Percentiles rank a stretch among this genome's conserved stretches.
Conservation (phyloP, 495 filamentous ascomycete genomes). For the Hyaloscypha bicolor region DNA sequence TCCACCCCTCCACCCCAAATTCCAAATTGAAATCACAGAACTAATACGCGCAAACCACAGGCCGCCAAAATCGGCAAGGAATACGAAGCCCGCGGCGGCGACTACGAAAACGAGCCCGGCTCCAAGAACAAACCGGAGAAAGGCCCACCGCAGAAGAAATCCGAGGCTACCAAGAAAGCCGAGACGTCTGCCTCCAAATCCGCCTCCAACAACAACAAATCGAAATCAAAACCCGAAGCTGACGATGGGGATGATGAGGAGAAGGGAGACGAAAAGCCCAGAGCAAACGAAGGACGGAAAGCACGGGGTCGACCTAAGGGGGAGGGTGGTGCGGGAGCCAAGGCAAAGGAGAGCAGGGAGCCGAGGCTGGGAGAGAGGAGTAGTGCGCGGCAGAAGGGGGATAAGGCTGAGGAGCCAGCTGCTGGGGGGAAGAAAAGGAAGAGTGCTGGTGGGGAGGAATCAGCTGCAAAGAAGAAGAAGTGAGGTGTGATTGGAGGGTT, state of each 20-base stretch:
- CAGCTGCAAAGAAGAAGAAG: constrained; percentile 6
- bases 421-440: constrained; percentile 9
- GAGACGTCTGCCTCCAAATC: constrained; percentile 6
- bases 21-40: not conserved
- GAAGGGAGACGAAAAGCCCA: constrained; percentile 3
- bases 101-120: constrained; percentile 52
- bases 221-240: not conserved
- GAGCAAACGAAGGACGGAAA: constrained; percentile 6
- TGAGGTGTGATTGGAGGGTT: not conserved
- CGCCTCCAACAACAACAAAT: constrained; percentile 3
- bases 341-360: constrained; percentile 17
- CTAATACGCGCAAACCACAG: constrained; percentile 22
- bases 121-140: constrained; percentile 55
- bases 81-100: constrained; percentile 54
- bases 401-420: constrained; percentile 7
- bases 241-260: constrained; percentile 4
- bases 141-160: constrained; percentile 48
- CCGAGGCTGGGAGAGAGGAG: constrained; percentile 17
- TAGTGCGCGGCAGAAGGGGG: constrained; percentile 16
- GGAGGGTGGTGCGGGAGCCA: not conserved
- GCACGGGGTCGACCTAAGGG: not conserved
- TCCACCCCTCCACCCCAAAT: not conserved
- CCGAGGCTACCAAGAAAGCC: constrained; percentile 28
- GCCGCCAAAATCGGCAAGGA: constrained; percentile 54
- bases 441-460: constrained; percentile 3